These are phyloP conservation scores for Talaromyces sp. DNA, from an alignment of 2,329 filamentous ascomycete species.

Conservation along the genomic window DNA sequence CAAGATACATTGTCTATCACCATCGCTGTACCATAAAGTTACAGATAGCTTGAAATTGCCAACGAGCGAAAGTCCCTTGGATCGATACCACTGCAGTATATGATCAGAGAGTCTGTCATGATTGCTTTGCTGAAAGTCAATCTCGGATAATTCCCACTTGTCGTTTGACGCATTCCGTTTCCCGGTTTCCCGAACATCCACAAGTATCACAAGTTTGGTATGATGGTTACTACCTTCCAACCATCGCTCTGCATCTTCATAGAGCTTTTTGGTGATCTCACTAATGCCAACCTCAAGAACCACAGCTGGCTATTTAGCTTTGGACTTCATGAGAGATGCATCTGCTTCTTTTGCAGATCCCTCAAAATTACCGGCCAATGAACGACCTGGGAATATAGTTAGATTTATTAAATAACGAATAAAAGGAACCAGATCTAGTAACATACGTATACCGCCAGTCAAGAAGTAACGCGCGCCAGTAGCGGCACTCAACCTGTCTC, in stretches of 20 bases:
- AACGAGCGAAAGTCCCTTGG: not conserved
- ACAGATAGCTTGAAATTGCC: conserved; percentile 4
- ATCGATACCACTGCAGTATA: conserved; percentile 2
- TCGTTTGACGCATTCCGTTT: not conserved
- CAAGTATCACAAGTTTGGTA: conserved; percentile 4
- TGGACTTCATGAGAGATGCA: not conserved
- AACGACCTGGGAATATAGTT: conserved; percentile 1
- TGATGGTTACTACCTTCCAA: not conserved
- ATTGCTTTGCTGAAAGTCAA: not conserved
- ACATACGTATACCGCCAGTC: not conserved
- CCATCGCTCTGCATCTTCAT: conserved; percentile 1
- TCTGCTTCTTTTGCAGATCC: conserved; percentile 3
- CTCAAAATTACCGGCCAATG: not conserved
- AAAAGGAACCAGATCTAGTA: not conserved
- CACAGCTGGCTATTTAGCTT: conserved; percentile 1
- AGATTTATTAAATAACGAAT: not conserved
- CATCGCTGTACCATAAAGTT: conserved; percentile 5
- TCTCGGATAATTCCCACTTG: not conserved
- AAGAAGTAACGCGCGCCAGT: not conserved
- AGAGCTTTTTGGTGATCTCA: not conserved
- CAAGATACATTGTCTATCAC: not conserved
- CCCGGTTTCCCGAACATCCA: not conserved
- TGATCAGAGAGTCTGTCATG: not conserved
- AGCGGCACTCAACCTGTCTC: not conserved
- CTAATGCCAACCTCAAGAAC: not conserved